Base-by-base conservation (phyloP, 257 asterid genomes). In the Echites panduratus region DNA sequence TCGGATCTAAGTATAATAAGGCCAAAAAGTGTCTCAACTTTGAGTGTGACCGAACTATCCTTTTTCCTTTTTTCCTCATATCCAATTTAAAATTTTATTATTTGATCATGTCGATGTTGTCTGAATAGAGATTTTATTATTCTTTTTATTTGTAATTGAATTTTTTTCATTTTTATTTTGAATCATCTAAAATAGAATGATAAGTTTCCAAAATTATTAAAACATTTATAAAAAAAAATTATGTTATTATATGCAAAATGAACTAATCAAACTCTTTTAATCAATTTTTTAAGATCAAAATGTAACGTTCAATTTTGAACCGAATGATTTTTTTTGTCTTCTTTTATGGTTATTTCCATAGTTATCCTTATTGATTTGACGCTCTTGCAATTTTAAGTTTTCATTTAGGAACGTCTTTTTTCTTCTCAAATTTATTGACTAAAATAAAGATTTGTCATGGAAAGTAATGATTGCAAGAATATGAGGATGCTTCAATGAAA, bases 31-130 rank as follows among this genome's bases (percentile, higher is more conserved):
- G 52, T 40, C 40, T 2, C 41, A 20, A 50, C 7, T 9, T 20
- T 53, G 65, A 70, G 12, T 20, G 64, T 50, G 73, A 70, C 63
- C 57, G 50, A 70, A 70, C n/a, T 7, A 9, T 17, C n/a, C n/a
- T 29, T n/a, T n/a, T n/a, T n/a, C n/a, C 19, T 68, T 22, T 6
- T 0, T 27, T 48, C 13, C 1, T 32, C 12, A 9, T 20, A 27
- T n/a, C n/a, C n/a, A 19, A 19, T 32, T 8, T 49, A 49, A 49
- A 68, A 17, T 43, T 16, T 48, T 8, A 49, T 48, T 49, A 50
- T 50, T 50, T 19, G 24, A 50, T 19, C n/a, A n/a, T n/a, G 22
- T 50, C 17, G 56, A 0, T 50, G 20, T 50, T 14, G 4, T 19
- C 13, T 3, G 20, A 4, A 49, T 14, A 19, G n/a, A n/a, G n/a